Evolutionary conservation across 2,329 filamentous ascomycete species (phyloP).

Genomic region (Venturiaceae sp.): DNA sequence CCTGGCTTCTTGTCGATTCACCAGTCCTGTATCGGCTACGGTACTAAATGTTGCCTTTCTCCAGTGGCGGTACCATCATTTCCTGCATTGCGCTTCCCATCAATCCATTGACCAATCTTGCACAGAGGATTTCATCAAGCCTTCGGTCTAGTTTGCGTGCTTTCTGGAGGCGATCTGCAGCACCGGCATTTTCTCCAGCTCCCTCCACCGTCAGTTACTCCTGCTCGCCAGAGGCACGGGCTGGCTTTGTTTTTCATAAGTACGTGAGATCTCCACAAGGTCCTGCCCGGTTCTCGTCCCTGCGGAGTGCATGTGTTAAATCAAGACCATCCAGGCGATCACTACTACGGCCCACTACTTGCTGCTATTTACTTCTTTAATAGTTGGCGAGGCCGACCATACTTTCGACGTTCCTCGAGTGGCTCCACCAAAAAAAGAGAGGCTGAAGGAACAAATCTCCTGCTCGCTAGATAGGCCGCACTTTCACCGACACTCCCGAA

Average conservation of each 20-base stretch:
- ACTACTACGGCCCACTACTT: not conserved
- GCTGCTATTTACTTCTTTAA: not conserved
- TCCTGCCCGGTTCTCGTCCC: not conserved
- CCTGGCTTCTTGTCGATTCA: not conserved
- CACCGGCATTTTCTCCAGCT: not conserved
- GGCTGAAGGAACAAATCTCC: not conserved
- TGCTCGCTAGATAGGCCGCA: not conserved
- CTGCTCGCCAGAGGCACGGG: not conserved
- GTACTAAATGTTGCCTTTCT: not conserved
- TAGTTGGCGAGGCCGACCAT: not conserved
- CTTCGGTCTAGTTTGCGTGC: not conserved
- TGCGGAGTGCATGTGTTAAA: slow-evolving; percentile 1
- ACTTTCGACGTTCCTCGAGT: not conserved
- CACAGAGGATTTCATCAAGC: not conserved
- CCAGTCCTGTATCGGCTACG: not conserved
- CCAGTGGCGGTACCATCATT: not conserved
- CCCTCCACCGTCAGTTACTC: not conserved
- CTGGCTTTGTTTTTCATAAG: not conserved
- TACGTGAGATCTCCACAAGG: slow-evolving; percentile 1
- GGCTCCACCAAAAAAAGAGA: not conserved
- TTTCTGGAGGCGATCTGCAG: slow-evolving; percentile 1
- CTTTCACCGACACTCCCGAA: slow-evolving; percentile 1
- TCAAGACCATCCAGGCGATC: not conserved
- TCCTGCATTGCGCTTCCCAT: not conserved
- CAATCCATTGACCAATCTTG: not conserved